phyloP scores from a whole-genome alignment of 768 basidiomycete genomes.

The Nidularia sp. region DNA sequence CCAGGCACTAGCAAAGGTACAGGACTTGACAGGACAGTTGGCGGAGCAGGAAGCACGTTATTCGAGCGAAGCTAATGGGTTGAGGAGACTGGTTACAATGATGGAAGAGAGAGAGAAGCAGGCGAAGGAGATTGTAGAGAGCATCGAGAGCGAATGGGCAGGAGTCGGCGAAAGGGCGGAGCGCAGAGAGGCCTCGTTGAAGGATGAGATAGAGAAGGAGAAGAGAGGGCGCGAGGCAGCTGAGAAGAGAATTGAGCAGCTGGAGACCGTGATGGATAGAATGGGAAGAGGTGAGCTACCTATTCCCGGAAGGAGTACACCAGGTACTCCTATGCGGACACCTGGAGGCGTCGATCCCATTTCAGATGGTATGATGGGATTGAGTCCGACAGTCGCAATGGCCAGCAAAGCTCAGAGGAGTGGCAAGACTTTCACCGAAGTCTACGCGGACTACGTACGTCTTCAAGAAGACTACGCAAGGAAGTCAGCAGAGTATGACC shows the following conservation, averaged over 20 bases:
- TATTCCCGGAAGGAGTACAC: conserved; percentile 40
- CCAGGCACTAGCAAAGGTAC: conserved; percentile 70
- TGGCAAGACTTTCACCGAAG: conserved; percentile 90
- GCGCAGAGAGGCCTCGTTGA: conserved; percentile 59
- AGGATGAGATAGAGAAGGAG: conserved; percentile 72
- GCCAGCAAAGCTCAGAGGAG: conserved; percentile 76
- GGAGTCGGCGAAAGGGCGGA: conserved; percentile 67
- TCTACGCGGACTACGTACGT: conserved; percentile 86
- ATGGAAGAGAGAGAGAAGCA: conserved; percentile 89
- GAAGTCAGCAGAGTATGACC: conserved; percentile 78
- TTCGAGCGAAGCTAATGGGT: conserved; percentile 66
- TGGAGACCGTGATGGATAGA: conserved; percentile 68
- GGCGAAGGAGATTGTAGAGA: conserved; percentile 76
- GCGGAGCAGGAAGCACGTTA: conserved; percentile 86
- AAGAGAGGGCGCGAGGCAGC: conserved; percentile 61
- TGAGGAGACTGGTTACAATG: conserved; percentile 73
- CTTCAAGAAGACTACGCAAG: conserved; percentile 78
- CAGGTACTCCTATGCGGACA: conserved; percentile 45
- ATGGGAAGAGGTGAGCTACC: conserved; percentile 74
- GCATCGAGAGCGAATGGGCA: conserved; percentile 81
- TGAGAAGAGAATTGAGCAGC: conserved; percentile 66
- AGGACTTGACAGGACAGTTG: conserved; percentile 70
- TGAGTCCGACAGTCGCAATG: conserved; percentile 88
- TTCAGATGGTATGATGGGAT: conserved; percentile 55
- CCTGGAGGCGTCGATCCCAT: conserved; percentile 35